Evolutionary conservation across 495 filamentous ascomycete genomes (phyloP), one percentile per base, ranked within the genome.

Genomic region (Hypoxylon cercidicola): DNA sequence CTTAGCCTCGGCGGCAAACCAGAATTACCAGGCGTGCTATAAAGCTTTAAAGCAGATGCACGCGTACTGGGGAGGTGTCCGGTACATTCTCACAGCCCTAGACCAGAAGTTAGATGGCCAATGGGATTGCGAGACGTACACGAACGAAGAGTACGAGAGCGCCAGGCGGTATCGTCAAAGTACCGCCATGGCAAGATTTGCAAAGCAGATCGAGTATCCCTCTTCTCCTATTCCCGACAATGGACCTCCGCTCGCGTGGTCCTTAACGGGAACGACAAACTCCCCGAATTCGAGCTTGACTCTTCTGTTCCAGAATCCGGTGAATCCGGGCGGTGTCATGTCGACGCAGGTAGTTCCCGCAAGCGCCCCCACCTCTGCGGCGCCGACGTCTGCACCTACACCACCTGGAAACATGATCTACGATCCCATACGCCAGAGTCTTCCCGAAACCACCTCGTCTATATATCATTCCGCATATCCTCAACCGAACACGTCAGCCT

Each of bases 41-140:
- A 90, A 92, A 69, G 89, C 91, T 2, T 72, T 96, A 16, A 86
- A 91, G 66, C 85, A 89, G 48, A 77, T 94, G 28, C 86, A 93
- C 55, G 80, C 84, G 2, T 93, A 93, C 70, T 96, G 92, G 92
- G 88, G 88, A 53, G 92, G 92, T 1, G 89, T 90, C n/a, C 85
- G 87, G 49, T 96, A 96, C 73, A 96, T 96, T 35, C 77, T 96
- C 16, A 92, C 88, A 1, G 90, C 90, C 1, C 75, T 96, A n/a
- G 90, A 96, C 70, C 91, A 93, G 66, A 93, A 93, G 72, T 88
- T 90, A 12, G 90, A 92, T 68, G 92, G 92, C 13, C 90, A 92
- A 48, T 89, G 88, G 63, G 90, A 96, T 71, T 91, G 90, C 11
- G 83, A 94, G 52, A 85, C 92, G 1, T 93, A 89, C 65, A 91